phyloP scores from a whole-genome alignment of 345 rosid genomes.

The Fremontodendron californicum region DNA sequence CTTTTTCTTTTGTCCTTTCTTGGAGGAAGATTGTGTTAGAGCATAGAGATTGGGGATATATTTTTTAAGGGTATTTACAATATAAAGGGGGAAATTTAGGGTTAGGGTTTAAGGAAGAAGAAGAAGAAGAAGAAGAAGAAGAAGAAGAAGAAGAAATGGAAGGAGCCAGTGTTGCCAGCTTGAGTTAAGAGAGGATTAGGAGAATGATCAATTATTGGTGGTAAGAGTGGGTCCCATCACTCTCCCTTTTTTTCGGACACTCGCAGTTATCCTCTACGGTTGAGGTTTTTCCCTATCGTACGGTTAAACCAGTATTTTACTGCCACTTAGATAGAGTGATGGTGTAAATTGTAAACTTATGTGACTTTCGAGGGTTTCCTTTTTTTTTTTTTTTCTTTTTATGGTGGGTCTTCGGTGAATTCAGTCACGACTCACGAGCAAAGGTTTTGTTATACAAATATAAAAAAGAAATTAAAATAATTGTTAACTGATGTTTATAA shows the following conservation, averaged over 20 bases:
- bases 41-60: not conserved
- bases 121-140: not conserved
- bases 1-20: not conserved
- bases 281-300: not conserved
- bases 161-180: slow-evolving; percentile 60
- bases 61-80: not conserved
- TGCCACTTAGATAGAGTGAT: not conserved
- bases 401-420: too few species aligned
- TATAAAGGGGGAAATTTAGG: slow-evolving; percentile 4
- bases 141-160: slow-evolving; percentile 28
- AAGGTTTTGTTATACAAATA: too few species aligned
- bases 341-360: not conserved
- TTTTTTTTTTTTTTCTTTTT: too few species aligned
- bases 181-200: slow-evolving; percentile 49
- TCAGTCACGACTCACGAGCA: too few species aligned
- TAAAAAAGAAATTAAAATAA: too few species aligned
- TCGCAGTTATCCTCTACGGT: not conserved
- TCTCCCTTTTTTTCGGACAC: not conserved
- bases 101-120: slow-evolving; percentile 42
- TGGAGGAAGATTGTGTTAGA: not conserved
- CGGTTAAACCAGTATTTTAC: not conserved
- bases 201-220: slow-evolving; percentile 52
- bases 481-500: too few species aligned
- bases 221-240: slow-evolving; percentile 9
- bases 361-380: too few species aligned